Conservation (phyloP, 345 rosid species). For the Streptanthus diversifolius region DNA sequence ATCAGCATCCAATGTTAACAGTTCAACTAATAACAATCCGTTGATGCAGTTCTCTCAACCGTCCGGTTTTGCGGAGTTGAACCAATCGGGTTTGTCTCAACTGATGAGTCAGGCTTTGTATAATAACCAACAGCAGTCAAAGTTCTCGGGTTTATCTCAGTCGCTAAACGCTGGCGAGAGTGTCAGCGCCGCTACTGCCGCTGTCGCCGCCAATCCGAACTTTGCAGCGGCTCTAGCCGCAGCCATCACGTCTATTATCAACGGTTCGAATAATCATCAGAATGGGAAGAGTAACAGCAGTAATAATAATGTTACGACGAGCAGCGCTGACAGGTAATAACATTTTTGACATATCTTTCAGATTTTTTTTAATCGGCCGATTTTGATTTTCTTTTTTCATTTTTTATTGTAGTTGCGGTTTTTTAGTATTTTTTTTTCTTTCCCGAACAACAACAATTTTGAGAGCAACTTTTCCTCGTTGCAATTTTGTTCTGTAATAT, state of each 20-base stretch:
- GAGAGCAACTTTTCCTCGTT: conserved; percentile 9
- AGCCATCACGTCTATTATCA: conserved; percentile 82
- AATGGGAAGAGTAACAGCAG: conserved; percentile 21
- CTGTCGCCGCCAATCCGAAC: conserved; percentile 83
- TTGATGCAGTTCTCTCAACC: conserved; percentile 38
- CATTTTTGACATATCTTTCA: conserved; percentile 13
- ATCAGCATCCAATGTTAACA: conserved; percentile 33
- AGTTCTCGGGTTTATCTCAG: conserved; percentile 63
- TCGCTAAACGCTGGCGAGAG: conserved; percentile 43
- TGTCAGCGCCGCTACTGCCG: conserved; percentile 45
- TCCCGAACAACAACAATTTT: neutral
- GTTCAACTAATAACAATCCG: conserved; percentile 35
- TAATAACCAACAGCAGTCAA: conserved; percentile 61
- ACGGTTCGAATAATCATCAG: conserved; percentile 36
- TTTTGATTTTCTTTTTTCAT: neutral
- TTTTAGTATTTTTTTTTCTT: neutral
- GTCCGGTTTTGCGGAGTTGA: conserved; percentile 18
- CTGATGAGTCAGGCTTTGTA: conserved; percentile 61
- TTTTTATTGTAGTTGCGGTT: conserved; percentile 10
- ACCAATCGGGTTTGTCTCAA: conserved; percentile 43
- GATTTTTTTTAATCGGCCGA: neutral
- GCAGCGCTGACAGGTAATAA: conserved; percentile 33
- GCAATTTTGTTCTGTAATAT: conserved; percentile 10
- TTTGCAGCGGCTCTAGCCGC: conserved; percentile 97
- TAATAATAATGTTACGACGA: conserved; percentile 22